These are phyloP conservation scores for Mangifera indica DNA, from an alignment of 345 rosid species.

Conservation along the genomic window DNA sequence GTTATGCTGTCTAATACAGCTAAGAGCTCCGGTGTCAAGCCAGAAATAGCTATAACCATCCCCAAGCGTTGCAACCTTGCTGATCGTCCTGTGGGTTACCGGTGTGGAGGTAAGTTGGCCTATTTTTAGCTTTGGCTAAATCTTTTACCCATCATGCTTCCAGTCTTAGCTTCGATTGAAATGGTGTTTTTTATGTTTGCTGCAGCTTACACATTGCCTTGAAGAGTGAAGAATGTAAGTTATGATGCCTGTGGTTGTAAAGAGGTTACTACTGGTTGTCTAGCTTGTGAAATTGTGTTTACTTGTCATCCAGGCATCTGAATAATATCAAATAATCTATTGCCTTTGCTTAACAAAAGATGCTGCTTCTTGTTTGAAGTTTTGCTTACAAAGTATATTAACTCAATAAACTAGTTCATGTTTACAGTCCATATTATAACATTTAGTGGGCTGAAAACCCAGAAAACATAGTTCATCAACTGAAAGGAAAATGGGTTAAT, in stretches of 20 bases:
- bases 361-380: not conserved
- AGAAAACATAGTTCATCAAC: not conserved
- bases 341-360: not conserved
- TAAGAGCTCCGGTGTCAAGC: constrained; percentile 64
- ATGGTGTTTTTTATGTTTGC: not conserved
- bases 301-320: constrained; percentile 4
- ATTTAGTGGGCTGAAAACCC: no score
- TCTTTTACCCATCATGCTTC: not conserved
- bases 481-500: constrained; percentile 1
- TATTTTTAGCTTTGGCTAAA: not conserved
- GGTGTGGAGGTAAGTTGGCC: constrained; percentile 65
- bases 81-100: constrained; percentile 77
- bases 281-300: not conserved
- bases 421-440: no score
- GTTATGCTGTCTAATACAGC: constrained; percentile 87
- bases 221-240: constrained; percentile 24
- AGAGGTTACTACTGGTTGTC: not conserved
- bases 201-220: constrained; percentile 62
- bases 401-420: not conserved
- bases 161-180: not conserved
- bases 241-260: not conserved
- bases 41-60: constrained; percentile 73
- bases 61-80: constrained; percentile 84
- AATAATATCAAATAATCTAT: not conserved
- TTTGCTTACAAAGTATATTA: not conserved